These are phyloP conservation scores for Diaporthe amygdali DNA, from an alignment of 2,329 filamentous ascomycete genomes.

Conservation along the genomic window DNA sequence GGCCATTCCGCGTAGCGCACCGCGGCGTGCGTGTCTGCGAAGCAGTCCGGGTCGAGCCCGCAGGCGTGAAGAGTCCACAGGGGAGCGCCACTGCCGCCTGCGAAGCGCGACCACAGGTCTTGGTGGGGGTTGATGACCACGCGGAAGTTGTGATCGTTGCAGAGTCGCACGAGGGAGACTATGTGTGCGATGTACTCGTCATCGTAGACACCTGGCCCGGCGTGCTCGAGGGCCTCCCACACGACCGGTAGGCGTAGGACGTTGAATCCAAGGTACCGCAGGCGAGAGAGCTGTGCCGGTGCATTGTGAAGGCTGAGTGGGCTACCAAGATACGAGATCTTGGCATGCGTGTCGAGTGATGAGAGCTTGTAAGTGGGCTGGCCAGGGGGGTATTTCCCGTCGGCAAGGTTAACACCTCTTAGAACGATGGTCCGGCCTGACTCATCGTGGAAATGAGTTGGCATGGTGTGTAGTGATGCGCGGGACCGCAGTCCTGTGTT, in stretches of 20 bases:
- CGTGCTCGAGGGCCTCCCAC: constrained; percentile 33
- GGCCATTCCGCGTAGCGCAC: constrained; percentile 32
- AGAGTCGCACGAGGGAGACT: constrained; percentile 25
- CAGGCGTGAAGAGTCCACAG: constrained; percentile 33
- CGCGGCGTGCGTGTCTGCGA: constrained; percentile 30
- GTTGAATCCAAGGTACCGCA: constrained; percentile 31
- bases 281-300: constrained; percentile 24
- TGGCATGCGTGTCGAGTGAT: constrained; percentile 22
- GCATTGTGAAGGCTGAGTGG: constrained; percentile 26
- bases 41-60: constrained; percentile 29
- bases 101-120: constrained; percentile 32
- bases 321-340: not conserved
- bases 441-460: constrained; percentile 4
- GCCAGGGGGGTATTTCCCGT: constrained; percentile 29
- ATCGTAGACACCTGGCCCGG: constrained; percentile 30
- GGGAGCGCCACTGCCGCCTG: constrained; percentile 31
- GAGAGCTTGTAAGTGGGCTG: constrained; percentile 27
- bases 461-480: not conserved
- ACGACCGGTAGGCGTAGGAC: constrained; percentile 29
- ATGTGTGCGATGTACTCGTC: constrained; percentile 30
- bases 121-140: constrained; percentile 33
- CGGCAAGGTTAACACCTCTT: constrained; percentile 32
- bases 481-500: not conserved
- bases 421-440: constrained; percentile 28
- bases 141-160: constrained; percentile 28